These are phyloP conservation scores for Nannochloropsis salina DNA, from an alignment of 108 stramenopile species.

Conservation along the genomic window DNA sequence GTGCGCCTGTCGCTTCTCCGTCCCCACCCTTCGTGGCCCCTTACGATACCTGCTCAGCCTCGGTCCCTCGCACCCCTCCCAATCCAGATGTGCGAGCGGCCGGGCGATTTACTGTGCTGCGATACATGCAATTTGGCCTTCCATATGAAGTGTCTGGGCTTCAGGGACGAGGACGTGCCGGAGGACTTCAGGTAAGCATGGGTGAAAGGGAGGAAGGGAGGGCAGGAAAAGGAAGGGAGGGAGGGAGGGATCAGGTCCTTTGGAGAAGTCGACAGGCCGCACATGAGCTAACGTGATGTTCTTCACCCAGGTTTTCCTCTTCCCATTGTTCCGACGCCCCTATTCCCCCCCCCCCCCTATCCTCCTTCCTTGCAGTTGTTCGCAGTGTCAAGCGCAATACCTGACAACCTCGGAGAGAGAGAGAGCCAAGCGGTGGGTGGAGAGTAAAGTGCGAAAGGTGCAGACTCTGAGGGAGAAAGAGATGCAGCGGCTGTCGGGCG, in stretches of 20 bases:
- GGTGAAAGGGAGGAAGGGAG: neutral
- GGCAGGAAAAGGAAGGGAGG: neutral
- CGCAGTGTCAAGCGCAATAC: neutral
- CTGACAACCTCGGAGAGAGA: neutral
- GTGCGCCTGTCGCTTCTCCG: no score
- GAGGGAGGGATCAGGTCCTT: neutral
- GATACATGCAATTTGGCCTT: neutral
- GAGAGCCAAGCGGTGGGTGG: neutral
- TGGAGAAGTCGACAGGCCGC: no score
- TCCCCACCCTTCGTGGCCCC: no score
- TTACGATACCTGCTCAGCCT: neutral
- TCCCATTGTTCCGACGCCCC: neutral
- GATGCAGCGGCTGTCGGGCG: neutral
- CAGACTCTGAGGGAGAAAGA: neutral
- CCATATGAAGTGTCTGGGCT: conserved; percentile 8
- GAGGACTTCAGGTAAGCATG: neutral
- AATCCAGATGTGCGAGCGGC: neutral
- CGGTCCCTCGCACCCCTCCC: neutral
- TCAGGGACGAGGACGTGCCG: neutral
- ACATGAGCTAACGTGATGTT: no score
- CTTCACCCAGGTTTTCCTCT: neutral
- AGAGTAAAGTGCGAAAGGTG: neutral
- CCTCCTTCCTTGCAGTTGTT: neutral
- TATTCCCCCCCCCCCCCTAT: neutral
- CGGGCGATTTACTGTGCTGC: conserved; percentile 11